These are phyloP conservation scores for Hansenula sp. DNA, from an alignment of 1,139 yeast genomes.

Conservation along the genomic window DNA sequence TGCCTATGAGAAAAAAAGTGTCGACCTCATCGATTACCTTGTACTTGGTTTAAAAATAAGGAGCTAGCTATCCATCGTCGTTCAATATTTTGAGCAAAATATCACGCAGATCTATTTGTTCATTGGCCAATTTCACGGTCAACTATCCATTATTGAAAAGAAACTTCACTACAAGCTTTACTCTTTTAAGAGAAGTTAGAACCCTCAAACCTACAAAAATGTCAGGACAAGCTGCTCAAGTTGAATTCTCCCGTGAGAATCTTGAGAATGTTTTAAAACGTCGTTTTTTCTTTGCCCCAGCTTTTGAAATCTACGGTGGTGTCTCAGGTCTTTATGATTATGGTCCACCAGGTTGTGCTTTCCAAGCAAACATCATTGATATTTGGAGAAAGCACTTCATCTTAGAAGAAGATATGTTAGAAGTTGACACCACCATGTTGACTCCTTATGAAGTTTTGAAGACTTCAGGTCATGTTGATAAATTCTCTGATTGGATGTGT, in stretches of 20 bases:
- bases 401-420: slow-evolving; percentile 97
- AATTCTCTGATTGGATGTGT: slow-evolving; percentile 99
- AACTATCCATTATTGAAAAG: not conserved
- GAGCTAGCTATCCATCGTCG: not conserved
- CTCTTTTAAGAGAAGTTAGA: not conserved
- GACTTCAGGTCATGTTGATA: slow-evolving; percentile 98
- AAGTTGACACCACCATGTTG: slow-evolving; percentile 96
- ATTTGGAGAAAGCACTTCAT: slow-evolving; percentile 97
- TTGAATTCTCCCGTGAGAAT: slow-evolving; percentile 72
- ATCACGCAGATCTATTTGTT: not conserved
- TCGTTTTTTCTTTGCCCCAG: slow-evolving; percentile 95
- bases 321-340: slow-evolving; percentile 97
- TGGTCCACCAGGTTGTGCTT: slow-evolving; percentile 99
- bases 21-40: not conserved
- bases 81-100: slow-evolving; percentile 1
- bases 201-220: slow-evolving; percentile 12
- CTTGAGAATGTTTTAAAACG: slow-evolving; percentile 90
- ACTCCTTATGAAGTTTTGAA: slow-evolving; percentile 97
- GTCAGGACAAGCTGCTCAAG: slow-evolving; percentile 39
- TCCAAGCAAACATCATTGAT: slow-evolving; percentile 93
- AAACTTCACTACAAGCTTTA: not conserved
- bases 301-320: slow-evolving; percentile 97
- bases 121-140: slow-evolving; percentile 2
- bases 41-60: too few species aligned
- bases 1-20: not conserved